Evolutionary conservation across 495 filamentous ascomycete species (phyloP), one percentile per base, ranked within the genome.

Genomic region (Hyaloscypha variabilis): DNA sequence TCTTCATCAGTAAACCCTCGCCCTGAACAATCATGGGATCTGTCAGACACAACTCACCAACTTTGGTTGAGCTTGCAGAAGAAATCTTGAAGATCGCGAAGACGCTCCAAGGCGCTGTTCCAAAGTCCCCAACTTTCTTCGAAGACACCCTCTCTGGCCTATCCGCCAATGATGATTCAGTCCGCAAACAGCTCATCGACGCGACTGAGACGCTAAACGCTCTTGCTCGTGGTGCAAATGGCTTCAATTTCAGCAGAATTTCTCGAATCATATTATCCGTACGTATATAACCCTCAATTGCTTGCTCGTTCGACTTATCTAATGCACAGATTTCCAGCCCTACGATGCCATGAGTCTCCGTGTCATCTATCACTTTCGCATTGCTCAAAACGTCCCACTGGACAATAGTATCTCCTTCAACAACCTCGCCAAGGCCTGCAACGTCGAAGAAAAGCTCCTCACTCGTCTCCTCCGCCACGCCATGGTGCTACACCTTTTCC

Each of bases 401-500:
- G 31, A 36, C 5, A 36, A 5, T 36, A 6, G 6, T 13, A 36
- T 36, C 13, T 36, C 76, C 8, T 79, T 83, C 58, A 57, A 69
- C 24, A 74, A 82, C 46, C 71, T 85, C 6, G 73, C 81, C 49
- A 52, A 52, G n/a, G 49, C 49, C 24, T 52, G 49, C 24, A 52
- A 52, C 49, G 49, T 52, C 49, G 24, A 25, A 6, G 49, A 19
- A 52, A 52, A 52, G 5, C 49, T 52, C 24, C 73, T 81, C 25
- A 68, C 66, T 46, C 76, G 80, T 6, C 65, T 83, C 42, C 58
- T 82, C n/a, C 74, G 72, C 19, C 77, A 79, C 61, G 80, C 77
- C 36, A 82, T 83, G 67, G 78, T 74, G 42, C 74, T 79, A 61
- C 78, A 75, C 58, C 76, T 84, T 63, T 85, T 84, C 73, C 71